Base-by-base conservation (phyloP, 2,329 filamentous ascomycete species). In the Penicillium sp. region DNA sequence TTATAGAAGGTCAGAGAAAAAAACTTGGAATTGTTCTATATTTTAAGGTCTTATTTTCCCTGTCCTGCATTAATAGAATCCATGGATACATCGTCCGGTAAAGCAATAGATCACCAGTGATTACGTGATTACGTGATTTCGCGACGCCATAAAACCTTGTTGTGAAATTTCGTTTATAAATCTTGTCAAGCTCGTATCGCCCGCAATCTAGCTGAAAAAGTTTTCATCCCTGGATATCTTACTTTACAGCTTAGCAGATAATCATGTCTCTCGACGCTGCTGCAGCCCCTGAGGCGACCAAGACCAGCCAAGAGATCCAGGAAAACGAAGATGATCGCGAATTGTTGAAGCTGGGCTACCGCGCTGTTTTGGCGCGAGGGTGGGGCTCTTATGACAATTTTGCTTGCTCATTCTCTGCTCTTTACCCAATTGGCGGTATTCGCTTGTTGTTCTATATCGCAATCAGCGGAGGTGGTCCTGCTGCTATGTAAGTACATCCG, bases 301-400 rank as follows among this genome's bases (percentile, higher is more conserved):
- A 65, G 55, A 52, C 39, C 44, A 19, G 35, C 43, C 58, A 60
- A 57, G 51, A 56, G 29, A 33, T 46, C 16, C 53, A 25, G 3
- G 33, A n/a, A 9, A 64, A 68, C 31, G 61, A 69, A 45, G 67
- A 69, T 53, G 66, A 69, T 57, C 65, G 59, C 16, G 65, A 69
- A 23, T 53, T 69, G 51, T 52, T 63, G 42, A 62, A 66, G 39
- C 56, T 69, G 48, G 67, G 67, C 19, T 69, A 69, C 50, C 59
- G 61, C 25, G 59, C 67, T 21, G 65, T 69, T 16, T 55, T 69
- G 29, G 66, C 61, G 16, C 61, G 67, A 25, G 62, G 67, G 37
- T 69, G 66, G 66, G 65, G 67, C 19, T 55, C 58, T 0, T 69
- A 69, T 33, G 66, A 68, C 49, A 69, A 69, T 33, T 69, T 69